These are phyloP conservation scores for Aspergillus sclerotialis DNA, from an alignment of 2,329 filamentous ascomycete species.

Conservation along the genomic window DNA sequence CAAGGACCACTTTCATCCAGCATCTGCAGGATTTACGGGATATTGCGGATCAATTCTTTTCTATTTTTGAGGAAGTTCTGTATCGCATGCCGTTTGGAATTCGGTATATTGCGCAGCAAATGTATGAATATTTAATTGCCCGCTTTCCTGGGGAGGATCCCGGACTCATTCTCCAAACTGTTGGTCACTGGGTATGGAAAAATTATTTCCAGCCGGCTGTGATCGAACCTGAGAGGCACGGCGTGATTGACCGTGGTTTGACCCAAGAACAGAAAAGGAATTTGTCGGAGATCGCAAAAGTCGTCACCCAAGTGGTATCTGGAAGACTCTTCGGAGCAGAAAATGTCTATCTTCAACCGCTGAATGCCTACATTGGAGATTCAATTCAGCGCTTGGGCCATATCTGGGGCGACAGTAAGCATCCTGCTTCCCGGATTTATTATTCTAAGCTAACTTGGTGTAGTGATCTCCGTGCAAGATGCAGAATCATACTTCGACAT, in stretches of 20 bases:
- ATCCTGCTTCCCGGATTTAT: not conserved
- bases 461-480: conserved; percentile 74
- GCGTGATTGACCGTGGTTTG: conserved; percentile 81
- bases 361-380: conserved; percentile 85
- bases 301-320: conserved; percentile 80
- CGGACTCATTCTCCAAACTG: conserved; percentile 70
- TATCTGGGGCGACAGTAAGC: conserved; percentile 61
- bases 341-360: conserved; percentile 88
- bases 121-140: conserved; percentile 68
- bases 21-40: conserved; percentile 90
- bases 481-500: conserved; percentile 93
- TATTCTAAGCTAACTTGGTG: conserved; percentile 24
- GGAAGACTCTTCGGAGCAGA: conserved; percentile 87
- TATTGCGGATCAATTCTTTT: conserved; percentile 85
- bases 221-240: conserved; percentile 83
- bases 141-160: conserved; percentile 76
- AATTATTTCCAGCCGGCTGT: conserved; percentile 88
- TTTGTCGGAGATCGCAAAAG: conserved; percentile 81
- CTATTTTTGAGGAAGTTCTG: conserved; percentile 71
- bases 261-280: conserved; percentile 92
- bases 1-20: conserved; percentile 84
- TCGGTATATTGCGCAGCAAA: conserved; percentile 79
- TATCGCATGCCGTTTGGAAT: conserved; percentile 90
- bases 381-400: conserved; percentile 72
- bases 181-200: conserved; percentile 88